Evolutionary conservation across 2,329 filamentous ascomycete genomes (phyloP).

Genomic region (Colletotrichum paranaense): DNA sequence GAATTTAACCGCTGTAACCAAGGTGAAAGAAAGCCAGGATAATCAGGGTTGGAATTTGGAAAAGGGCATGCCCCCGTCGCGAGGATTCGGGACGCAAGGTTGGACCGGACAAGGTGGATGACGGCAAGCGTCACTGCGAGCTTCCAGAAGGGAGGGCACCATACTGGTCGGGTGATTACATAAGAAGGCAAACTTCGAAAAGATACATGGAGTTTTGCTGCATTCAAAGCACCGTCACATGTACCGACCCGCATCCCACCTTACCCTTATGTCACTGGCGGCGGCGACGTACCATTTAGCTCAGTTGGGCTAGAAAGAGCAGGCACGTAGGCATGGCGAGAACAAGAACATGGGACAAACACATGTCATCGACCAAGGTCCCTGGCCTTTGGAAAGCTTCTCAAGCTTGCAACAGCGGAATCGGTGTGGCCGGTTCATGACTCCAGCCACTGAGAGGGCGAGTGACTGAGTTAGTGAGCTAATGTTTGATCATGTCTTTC

Average conservation of each 20-base stretch:
- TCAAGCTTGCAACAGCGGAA: not conserved
- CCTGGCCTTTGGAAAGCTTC: slow-evolving; percentile 12
- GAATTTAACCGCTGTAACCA: slow-evolving; percentile 26
- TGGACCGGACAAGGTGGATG: slow-evolving; percentile 7
- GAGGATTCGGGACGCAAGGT: slow-evolving; percentile 7
- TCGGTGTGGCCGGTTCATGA: slow-evolving; percentile 13
- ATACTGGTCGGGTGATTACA: not conserved
- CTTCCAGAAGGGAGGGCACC: slow-evolving; percentile 1
- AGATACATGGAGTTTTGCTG: not conserved
- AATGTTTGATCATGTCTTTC: not conserved
- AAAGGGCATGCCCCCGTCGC: slow-evolving; percentile 4
- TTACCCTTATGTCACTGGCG: too few relatives aligned
- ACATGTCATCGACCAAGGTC: slow-evolving; percentile 30
- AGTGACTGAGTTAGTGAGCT: not conserved
- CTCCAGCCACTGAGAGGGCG: not conserved
- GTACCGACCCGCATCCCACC: not conserved
- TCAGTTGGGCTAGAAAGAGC: too few relatives aligned
- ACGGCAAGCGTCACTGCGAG: slow-evolving; percentile 28
- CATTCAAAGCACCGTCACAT: not conserved
- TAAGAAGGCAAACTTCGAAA: not conserved
- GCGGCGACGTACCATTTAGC: too few relatives aligned
- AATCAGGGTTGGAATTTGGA: not conserved
- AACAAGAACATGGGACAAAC: slow-evolving; percentile 21
- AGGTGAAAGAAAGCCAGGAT: slow-evolving; percentile 7
- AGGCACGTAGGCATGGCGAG: too few relatives aligned